Evolutionary conservation across 1,139 yeast genomes (phyloP).

Genomic region (Meyerozyma guilliermondii): DNA sequence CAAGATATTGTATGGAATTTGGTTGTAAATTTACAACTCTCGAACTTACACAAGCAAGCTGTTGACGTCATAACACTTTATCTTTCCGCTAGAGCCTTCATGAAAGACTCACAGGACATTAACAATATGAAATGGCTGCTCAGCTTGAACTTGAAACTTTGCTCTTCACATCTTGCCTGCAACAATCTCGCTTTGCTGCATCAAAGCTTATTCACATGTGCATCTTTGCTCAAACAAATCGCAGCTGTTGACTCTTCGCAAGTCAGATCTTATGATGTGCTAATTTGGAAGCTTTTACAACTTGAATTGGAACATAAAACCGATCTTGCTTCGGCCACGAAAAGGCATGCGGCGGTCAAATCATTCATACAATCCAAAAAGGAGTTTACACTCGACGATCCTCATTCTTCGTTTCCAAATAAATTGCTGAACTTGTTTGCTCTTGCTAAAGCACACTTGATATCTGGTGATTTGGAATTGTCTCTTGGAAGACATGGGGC

Average conservation of each 20-base stretch:
- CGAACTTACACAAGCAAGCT: neutral
- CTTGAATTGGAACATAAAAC: constrained; percentile 18
- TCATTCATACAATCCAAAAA: constrained; percentile 21
- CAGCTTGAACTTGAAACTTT: neutral
- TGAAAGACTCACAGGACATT: neutral
- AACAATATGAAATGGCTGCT: neutral
- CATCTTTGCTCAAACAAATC: neutral
- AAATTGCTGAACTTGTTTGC: constrained; percentile 31
- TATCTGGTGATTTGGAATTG: constrained; percentile 20
- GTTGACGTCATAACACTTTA: neutral
- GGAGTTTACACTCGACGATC: constrained; percentile 23
- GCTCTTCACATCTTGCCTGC: neutral
- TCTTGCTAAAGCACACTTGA: constrained; percentile 30
- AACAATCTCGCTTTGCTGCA: neutral
- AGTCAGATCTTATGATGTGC: constrained; percentile 11
- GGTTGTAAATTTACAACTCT: neutral
- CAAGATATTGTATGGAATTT: neutral
- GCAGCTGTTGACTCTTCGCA: neutral
- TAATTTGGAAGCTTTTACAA: constrained; percentile 29
- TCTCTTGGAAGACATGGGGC: constrained; percentile 12
- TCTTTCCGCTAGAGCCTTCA: neutral
- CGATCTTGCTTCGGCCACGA: constrained; percentile 13
- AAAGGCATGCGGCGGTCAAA: constrained; percentile 19
- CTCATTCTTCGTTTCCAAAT: constrained; percentile 15
- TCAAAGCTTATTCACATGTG: neutral